Evolutionary conservation across 179 eudicot species (phyloP).

Genomic region (Spinacia oleracea): DNA sequence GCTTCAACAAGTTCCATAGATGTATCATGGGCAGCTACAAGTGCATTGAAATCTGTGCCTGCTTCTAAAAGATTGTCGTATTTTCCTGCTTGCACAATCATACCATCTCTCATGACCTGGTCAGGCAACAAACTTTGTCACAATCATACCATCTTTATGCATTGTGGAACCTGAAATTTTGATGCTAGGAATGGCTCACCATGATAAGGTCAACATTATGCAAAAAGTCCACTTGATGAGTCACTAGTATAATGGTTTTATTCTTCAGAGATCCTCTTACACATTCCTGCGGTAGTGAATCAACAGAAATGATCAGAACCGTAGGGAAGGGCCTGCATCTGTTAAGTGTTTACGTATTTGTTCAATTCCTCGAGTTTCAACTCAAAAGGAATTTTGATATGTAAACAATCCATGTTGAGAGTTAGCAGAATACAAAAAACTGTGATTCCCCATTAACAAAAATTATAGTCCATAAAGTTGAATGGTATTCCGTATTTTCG

Average conservation of each 20-base stretch:
- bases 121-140: constrained; percentile 13
- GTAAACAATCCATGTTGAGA: background rate
- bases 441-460: too few species aligned
- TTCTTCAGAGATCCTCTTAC: constrained; percentile 78
- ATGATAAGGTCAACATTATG: constrained; percentile 83
- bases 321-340: background rate
- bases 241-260: constrained; percentile 86
- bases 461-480: too few species aligned
- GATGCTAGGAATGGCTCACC: constrained; percentile 38
- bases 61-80: constrained; percentile 59
- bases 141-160: background rate
- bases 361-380: background rate
- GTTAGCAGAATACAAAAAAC: too few species aligned
- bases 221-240: constrained; percentile 96
- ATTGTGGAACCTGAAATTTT: background rate
- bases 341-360: background rate
- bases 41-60: constrained; percentile 69
- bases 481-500: too few species aligned
- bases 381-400: background rate
- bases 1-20: constrained; percentile 93
- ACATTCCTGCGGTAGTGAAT: constrained; percentile 65
- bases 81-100: constrained; percentile 83
- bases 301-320: background rate
- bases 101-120: constrained; percentile 96
- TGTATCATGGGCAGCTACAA: constrained; percentile 84